A percentile compares a stretch with the other conserved stretches of the same genome.
Evolutionary conservation across 2,329 filamentous ascomycete genomes (phyloP).

Genomic region (Diplodia sapinea): DNA sequence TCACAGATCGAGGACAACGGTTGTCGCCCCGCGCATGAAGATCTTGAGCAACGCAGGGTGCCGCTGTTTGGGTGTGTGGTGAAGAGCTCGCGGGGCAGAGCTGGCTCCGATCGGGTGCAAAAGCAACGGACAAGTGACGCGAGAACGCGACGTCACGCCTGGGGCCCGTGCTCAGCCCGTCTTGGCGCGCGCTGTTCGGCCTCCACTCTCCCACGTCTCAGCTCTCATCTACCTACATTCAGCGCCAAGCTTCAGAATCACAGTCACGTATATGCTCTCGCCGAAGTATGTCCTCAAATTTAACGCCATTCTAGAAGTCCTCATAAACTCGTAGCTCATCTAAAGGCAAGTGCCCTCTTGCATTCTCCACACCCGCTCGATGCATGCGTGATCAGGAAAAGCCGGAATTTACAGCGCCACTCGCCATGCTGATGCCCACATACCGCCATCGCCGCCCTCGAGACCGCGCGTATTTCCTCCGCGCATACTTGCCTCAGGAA

Average conservation of each 20-base stretch:
- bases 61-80: neutral
- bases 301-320: neutral
- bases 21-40: neutral
- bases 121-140: conserved; percentile 10
- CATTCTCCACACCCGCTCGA: conserved; percentile 1
- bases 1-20: neutral
- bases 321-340: conserved; percentile 12
- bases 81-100: neutral
- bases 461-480: neutral
- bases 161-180: conserved; percentile 3
- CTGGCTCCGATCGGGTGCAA: conserved; percentile 5
- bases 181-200: neutral
- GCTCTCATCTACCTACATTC: neutral
- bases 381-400: conserved; percentile 1
- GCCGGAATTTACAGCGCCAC: neutral
- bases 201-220: too few relatives aligned
- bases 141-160: conserved; percentile 19
- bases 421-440: conserved; percentile 8
- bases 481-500: neutral
- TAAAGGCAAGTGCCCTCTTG: neutral
- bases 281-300: neutral
- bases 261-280: neutral
- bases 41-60: neutral
- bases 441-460: neutral
- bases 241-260: neutral